Evolutionary conservation across 163 green algal species (phyloP).

Genomic region (Chlorella variabilis): DNA sequence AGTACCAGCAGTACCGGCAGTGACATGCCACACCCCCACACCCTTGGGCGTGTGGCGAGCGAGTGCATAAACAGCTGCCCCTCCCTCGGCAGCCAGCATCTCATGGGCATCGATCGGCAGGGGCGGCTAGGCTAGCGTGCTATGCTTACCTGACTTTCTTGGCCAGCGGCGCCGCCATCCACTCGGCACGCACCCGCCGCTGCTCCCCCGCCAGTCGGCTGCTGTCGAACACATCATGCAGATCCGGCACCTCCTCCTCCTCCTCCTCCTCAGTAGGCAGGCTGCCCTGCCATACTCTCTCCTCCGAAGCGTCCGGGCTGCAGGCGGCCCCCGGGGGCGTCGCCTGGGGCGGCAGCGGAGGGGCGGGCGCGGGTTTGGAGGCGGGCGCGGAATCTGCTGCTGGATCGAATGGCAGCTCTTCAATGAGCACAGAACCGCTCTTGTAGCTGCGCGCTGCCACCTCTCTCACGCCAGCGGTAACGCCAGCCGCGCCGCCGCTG

Average conservation of each 20-base stretch:
- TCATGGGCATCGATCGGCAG: too few relatives aligned
- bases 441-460: background rate
- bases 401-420: background rate
- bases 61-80: too few relatives aligned
- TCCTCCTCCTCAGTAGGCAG: background rate
- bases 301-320: background rate
- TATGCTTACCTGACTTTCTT: constrained; percentile 43
- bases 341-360: background rate
- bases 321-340: background rate
- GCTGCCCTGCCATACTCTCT: too few relatives aligned
- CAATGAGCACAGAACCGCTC: background rate
- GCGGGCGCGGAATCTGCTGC: background rate
- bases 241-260: constrained; percentile 43
- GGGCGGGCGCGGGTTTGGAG: background rate
- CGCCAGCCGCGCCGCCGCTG: background rate
- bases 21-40: too few relatives aligned
- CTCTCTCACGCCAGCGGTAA: background rate
- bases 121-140: too few relatives aligned
- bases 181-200: constrained; percentile 33
- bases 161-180: constrained; percentile 47
- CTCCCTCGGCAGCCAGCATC: too few relatives aligned
- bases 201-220: constrained; percentile 17
- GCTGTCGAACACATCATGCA: constrained; percentile 58
- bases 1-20: background rate
- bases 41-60: too few relatives aligned